Conservation (phyloP, 352 stramenopile species). For the Phytophthora sp. region DNA sequence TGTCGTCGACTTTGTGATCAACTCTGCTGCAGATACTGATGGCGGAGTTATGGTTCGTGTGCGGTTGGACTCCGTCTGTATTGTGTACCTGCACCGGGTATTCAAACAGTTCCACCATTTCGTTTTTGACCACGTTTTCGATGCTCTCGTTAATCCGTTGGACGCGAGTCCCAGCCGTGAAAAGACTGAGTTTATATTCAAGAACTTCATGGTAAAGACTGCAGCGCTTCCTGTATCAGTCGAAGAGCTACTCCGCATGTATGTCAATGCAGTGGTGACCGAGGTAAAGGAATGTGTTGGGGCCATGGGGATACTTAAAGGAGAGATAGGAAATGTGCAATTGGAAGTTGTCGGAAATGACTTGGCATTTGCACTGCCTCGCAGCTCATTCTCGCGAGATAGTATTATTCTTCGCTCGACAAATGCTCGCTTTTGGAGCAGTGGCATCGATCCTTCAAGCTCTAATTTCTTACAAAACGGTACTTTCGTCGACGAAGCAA, state of each 20-base stretch:
- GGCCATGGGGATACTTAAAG: constrained; percentile 29
- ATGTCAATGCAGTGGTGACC: constrained; percentile 32
- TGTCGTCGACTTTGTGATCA: constrained; percentile 69
- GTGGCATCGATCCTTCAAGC: constrained; percentile 56
- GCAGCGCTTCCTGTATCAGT: constrained; percentile 45
- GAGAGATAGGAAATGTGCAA: constrained; percentile 21
- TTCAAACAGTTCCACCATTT: constrained; percentile 90
- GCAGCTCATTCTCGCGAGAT: constrained; percentile 81
- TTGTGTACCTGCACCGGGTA: constrained; percentile 86
- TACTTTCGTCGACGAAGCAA: constrained; percentile 67
- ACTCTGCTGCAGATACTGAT: constrained; percentile 19
- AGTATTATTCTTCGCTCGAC: constrained; percentile 78
- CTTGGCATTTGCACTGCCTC: constrained; percentile 75
- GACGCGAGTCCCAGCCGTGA: constrained; percentile 36
- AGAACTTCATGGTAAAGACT: constrained; percentile 44
- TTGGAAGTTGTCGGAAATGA: constrained; percentile 86
- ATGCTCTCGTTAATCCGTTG: constrained; percentile 35
- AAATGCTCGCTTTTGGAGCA: constrained; percentile 78
- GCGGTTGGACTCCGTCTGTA: constrained; percentile 79
- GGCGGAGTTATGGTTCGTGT: constrained; percentile 43
- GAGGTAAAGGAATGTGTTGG: constrained; percentile 21
- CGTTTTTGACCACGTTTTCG: constrained; percentile 59
- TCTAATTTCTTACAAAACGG: constrained; percentile 83
- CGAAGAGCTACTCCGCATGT: constrained; percentile 46
- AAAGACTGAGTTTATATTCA: constrained; percentile 40